Percentiles rank a stretch among this genome's conserved stretches.
Evolutionary conservation across 129 eudicot species (phyloP).

Genomic region (Lonicera japonica): DNA sequence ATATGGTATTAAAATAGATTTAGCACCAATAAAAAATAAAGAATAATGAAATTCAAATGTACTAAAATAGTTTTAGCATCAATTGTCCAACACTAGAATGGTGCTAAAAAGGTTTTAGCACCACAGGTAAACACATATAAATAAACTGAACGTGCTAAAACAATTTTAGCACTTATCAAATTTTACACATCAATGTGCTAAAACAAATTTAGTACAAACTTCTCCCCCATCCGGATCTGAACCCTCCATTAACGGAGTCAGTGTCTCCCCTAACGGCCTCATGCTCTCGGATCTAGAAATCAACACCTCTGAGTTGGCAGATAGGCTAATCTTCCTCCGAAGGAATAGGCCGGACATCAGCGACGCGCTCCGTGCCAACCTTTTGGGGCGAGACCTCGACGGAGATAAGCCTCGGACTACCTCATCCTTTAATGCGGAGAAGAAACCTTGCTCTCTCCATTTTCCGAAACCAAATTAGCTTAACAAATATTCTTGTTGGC

Average conservation of each 20-base stretch:
- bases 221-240: conserved; percentile 70
- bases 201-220: conserved; percentile 21
- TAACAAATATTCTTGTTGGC: too few relatives aligned
- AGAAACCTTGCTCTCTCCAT: conserved; percentile 69
- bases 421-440: conserved; percentile 65
- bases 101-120: too few relatives aligned
- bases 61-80: too few relatives aligned
- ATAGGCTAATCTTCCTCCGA: conserved; percentile 11
- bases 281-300: conserved; percentile 77
- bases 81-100: too few relatives aligned
- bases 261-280: conserved; percentile 44
- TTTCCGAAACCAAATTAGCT: too few relatives aligned
- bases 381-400: conserved; percentile 50
- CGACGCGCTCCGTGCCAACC: conserved; percentile 43
- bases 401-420: conserved; percentile 80
- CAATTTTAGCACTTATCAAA: too few relatives aligned
- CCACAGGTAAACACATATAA: too few relatives aligned
- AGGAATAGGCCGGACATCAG: conserved; percentile 37
- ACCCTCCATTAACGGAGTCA: conserved; percentile 72
- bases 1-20: too few relatives aligned
- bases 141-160: too few relatives aligned
- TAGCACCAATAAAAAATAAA: too few relatives aligned
- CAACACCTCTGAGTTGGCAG: conserved; percentile 23
- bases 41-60: too few relatives aligned
- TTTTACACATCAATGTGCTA: too few relatives aligned